Evolutionary conservation across 1,284 basidiomycete species (phyloP).

Genomic region (Fomitiporia mediterranea): DNA sequence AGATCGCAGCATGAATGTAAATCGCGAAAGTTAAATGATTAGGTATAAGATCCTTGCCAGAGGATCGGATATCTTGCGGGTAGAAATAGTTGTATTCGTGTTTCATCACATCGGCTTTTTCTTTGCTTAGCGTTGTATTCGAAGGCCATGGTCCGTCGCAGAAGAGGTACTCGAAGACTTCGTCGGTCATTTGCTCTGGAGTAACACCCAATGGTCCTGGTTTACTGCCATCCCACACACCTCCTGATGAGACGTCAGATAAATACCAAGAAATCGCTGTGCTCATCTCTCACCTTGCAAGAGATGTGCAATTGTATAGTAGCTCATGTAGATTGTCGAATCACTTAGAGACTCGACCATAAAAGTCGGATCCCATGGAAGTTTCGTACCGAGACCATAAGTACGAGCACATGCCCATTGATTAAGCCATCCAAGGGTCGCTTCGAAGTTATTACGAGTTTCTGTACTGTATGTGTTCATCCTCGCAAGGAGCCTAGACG

Average conservation of each 20-base stretch:
- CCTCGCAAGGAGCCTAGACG: conserved; percentile 62
- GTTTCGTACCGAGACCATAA: conserved; percentile 92
- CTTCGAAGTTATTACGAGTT: conserved; percentile 90
- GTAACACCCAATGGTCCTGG: conserved; percentile 84
- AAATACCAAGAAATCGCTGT: conserved; percentile 3
- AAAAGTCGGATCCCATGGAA: conserved; percentile 97
- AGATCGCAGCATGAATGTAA: conserved; percentile 93
- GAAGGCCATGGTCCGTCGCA: conserved; percentile 74
- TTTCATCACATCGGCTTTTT: conserved; percentile 81
- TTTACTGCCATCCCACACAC: conserved; percentile 72
- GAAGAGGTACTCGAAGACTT: conserved; percentile 95
- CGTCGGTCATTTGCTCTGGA: conserved; percentile 93
- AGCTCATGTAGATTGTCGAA: conserved; percentile 98
- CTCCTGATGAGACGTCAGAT: conserved; percentile 38
- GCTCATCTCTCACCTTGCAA: conserved; percentile 61
- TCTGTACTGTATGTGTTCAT: conserved; percentile 92
- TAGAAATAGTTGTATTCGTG: conserved; percentile 98
- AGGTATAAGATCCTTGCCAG: conserved; percentile 97
- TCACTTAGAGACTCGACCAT: conserved; percentile 96
- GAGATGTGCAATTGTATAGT: conserved; percentile 92
- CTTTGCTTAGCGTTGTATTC: conserved; percentile 58
- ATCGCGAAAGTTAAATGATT: conserved; percentile 96
- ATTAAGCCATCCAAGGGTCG: conserved; percentile 92
- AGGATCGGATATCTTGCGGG: conserved; percentile 96
- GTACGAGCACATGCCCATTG: conserved; percentile 99